phyloP scores from a whole-genome alignment of 1,284 basidiomycete genomes.

The Hemileia vastatrix region DNA sequence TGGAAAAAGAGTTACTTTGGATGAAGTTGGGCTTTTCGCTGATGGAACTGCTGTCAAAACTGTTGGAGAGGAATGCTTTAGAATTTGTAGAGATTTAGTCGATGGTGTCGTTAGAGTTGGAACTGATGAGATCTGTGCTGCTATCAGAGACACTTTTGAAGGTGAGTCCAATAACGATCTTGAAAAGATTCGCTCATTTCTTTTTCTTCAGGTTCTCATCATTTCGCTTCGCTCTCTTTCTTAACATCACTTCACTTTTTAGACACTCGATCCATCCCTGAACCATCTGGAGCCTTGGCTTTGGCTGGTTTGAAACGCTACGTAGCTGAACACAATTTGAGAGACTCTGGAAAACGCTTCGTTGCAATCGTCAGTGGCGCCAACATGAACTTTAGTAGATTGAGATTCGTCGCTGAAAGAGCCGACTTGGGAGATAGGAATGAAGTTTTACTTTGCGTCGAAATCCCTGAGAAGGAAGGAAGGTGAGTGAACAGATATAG shows the following conservation, averaged over 20 bases:
- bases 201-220: neutral
- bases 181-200: too few relatives aligned
- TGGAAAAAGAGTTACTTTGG: conserved; percentile 69
- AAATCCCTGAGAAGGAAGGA: conserved; percentile 83
- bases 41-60: conserved; percentile 97
- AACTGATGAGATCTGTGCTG: conserved; percentile 96
- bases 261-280: conserved; percentile 90
- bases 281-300: conserved; percentile 90
- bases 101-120: conserved; percentile 75
- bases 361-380: conserved; percentile 88
- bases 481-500: conserved; percentile 56
- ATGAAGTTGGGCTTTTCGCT: conserved; percentile 89
- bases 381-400: conserved; percentile 95
- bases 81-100: conserved; percentile 72
- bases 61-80: conserved; percentile 87
- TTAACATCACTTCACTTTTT: neutral
- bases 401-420: conserved; percentile 92
- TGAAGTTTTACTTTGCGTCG: conserved; percentile 83
- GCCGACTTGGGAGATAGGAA: conserved; percentile 94
- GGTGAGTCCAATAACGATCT: conserved; percentile 59
- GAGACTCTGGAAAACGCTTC: conserved; percentile 73
- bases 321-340: conserved; percentile 66
- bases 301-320: conserved; percentile 85
- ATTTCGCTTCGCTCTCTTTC: conserved; percentile 7
- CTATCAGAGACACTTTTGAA: conserved; percentile 97